Evolutionary conservation across 2,329 filamentous ascomycete species (phyloP).

Genomic region (Alternaria infectoria): DNA sequence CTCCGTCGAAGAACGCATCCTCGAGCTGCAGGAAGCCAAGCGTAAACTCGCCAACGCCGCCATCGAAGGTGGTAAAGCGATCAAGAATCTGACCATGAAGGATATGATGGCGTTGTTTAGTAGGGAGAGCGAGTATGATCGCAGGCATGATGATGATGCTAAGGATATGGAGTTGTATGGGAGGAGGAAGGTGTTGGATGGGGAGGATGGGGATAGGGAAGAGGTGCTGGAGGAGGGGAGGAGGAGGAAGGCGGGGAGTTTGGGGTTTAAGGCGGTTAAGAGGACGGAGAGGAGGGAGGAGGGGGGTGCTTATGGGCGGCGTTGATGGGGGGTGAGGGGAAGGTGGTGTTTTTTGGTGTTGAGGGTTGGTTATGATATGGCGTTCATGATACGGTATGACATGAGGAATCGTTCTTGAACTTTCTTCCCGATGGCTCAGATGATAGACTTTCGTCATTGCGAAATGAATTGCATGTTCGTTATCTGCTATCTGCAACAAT

Average conservation of each 20-base stretch:
- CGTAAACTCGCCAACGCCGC: slow-evolving; percentile 88
- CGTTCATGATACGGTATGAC: not conserved
- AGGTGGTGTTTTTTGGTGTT: too few relatives aligned
- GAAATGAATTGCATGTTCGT: not conserved
- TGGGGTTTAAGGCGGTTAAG: slow-evolving; percentile 29
- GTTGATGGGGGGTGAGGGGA: not conserved
- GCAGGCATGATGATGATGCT: slow-evolving; percentile 50
- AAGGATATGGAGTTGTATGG: slow-evolving; percentile 45
- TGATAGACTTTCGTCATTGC: accelerated
- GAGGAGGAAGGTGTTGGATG: slow-evolving; percentile 38
- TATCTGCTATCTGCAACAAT: not conserved
- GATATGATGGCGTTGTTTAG: slow-evolving; percentile 93
- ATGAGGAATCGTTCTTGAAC: not conserved
- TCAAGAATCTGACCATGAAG: slow-evolving; percentile 85
- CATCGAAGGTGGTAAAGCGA: slow-evolving; percentile 81
- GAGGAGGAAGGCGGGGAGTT: slow-evolving; percentile 38
- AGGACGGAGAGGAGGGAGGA: slow-evolving; percentile 35
- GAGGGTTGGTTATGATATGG: not conserved
- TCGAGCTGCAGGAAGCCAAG: slow-evolving; percentile 95
- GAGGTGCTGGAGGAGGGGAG: too few relatives aligned
- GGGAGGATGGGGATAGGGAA: slow-evolving; percentile 6
- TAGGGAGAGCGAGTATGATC: slow-evolving; percentile 65
- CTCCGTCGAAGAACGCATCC: slow-evolving; percentile 90
- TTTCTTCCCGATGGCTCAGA: not conserved
- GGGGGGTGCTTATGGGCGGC: slow-evolving; percentile 49